Conservation (phyloP, 441 rosid species). For the Omphalea diandra region DNA sequence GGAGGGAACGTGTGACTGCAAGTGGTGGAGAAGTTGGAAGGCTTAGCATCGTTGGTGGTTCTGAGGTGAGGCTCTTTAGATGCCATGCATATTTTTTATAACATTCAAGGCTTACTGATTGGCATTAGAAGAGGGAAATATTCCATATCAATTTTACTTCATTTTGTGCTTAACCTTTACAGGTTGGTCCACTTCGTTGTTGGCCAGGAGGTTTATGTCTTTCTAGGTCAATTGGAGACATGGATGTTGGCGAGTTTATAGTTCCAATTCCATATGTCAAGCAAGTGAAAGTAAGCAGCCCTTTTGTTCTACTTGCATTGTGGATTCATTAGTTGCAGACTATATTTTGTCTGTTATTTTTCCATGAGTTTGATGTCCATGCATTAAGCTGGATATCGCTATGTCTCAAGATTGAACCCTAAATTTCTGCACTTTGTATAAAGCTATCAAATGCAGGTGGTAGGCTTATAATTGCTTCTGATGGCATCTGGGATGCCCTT, state of each 20-base stretch:
- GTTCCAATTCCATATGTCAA: conserved; percentile 89
- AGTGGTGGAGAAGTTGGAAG: conserved; percentile 98
- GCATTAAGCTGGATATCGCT: conserved; percentile 1
- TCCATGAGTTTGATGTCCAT: not conserved
- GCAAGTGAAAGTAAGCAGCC: conserved; percentile 72
- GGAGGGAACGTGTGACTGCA: conserved; percentile 85
- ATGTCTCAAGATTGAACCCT: conserved; percentile 10
- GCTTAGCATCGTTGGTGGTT: conserved; percentile 74
- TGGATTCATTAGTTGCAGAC: conserved; percentile 7
- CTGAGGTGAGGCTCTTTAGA: conserved; percentile 48
- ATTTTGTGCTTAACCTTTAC: conserved; percentile 13
- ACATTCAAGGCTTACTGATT: not conserved
- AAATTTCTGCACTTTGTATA: conserved; percentile 18
- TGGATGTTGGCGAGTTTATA: conserved; percentile 94
- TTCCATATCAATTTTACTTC: not conserved
- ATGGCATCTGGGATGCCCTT: conserved; percentile 91
- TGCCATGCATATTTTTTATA: not conserved
- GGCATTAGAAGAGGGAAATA: not conserved
- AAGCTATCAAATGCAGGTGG: conserved; percentile 84
- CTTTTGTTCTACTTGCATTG: not conserved
- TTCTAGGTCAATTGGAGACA: conserved; percentile 91
- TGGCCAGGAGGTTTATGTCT: conserved; percentile 97
- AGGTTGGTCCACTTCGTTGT: conserved; percentile 91
- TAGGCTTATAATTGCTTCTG: conserved; percentile 86
- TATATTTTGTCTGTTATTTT: not conserved